Conservation (phyloP, 2,329 filamentous ascomycete species). For the Aspergillus uvarum region DNA sequence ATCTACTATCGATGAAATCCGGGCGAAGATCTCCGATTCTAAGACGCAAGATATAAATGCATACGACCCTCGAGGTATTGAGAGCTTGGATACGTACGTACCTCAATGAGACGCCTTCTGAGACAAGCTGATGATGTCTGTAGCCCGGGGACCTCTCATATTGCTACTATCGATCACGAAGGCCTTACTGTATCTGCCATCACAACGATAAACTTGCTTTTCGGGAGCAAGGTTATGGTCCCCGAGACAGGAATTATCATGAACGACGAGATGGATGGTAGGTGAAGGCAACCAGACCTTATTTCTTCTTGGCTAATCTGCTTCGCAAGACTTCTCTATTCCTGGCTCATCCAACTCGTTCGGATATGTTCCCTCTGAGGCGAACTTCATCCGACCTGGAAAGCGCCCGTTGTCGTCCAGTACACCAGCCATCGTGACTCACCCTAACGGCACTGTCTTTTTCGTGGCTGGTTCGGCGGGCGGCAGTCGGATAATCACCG, state of each 20-base stretch:
- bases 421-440: slow-evolving; percentile 73
- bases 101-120: not conserved
- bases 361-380: slow-evolving; percentile 74
- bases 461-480: slow-evolving; percentile 74
- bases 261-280: slow-evolving; percentile 61
- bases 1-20: slow-evolving; percentile 59
- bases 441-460: slow-evolving; percentile 63
- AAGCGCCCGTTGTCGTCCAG: slow-evolving; percentile 86
- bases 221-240: slow-evolving; percentile 76
- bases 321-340: slow-evolving; percentile 82
- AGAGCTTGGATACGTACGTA: slow-evolving; percentile 60
- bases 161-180: slow-evolving; percentile 65
- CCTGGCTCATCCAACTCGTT: slow-evolving; percentile 76
- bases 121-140: not conserved
- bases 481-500: slow-evolving; percentile 78
- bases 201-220: slow-evolving; percentile 84
- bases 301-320: slow-evolving; percentile 38
- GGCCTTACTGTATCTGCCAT: slow-evolving; percentile 80
- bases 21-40: slow-evolving; percentile 68
- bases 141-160: slow-evolving; percentile 53
- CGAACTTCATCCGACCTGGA: slow-evolving; percentile 76
- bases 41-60: slow-evolving; percentile 68
- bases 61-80: slow-evolving; percentile 70
- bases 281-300: slow-evolving; percentile 30
- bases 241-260: slow-evolving; percentile 81